Evolutionary conservation across 208 protist species (phyloP).

Genomic region (Acanthamoeba royreba): DNA sequence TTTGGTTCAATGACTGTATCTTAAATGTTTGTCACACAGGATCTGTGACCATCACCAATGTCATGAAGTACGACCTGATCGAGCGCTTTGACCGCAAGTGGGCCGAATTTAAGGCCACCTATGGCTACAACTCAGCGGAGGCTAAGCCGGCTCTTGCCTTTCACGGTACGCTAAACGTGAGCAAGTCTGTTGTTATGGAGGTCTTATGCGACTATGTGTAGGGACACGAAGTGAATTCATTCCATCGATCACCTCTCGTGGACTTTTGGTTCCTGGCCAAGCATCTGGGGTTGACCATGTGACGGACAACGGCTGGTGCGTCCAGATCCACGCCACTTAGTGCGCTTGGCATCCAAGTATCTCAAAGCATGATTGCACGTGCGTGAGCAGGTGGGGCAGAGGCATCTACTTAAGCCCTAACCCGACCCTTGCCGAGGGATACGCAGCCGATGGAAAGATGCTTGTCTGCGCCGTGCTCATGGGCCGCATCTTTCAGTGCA

Average conservation of each 20-base stretch:
- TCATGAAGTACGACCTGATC: conserved; percentile 11
- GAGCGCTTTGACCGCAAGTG: conserved; percentile 33
- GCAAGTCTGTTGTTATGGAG: too few relatives aligned
- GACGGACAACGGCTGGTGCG: conserved; percentile 24
- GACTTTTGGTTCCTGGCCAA: background rate
- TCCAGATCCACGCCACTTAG: too few relatives aligned
- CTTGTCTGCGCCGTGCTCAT: conserved; percentile 9
- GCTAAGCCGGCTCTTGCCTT: conserved; percentile 7
- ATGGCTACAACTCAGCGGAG: background rate
- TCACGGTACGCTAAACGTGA: conserved; percentile 14
- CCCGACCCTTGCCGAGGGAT: background rate
- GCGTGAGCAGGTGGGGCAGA: background rate
- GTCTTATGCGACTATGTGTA: background rate
- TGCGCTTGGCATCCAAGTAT: too few relatives aligned
- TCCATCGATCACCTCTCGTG: background rate
- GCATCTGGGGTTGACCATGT: conserved; percentile 38
- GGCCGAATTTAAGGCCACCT: background rate
- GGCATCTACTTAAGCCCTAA: conserved; percentile 42
- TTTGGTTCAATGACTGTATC: too few relatives aligned
- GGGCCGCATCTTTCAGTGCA: background rate
- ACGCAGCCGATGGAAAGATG: background rate
- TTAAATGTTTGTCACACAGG: too few relatives aligned
- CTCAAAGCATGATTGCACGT: too few relatives aligned
- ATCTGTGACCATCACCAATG: background rate
- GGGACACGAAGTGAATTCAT: conserved; percentile 6